A percentile compares a stretch with the other conserved stretches of the same genome.
Evolutionary conservation across 352 stramenopile species (phyloP).

Genomic region (Phytophthora hybrid): DNA sequence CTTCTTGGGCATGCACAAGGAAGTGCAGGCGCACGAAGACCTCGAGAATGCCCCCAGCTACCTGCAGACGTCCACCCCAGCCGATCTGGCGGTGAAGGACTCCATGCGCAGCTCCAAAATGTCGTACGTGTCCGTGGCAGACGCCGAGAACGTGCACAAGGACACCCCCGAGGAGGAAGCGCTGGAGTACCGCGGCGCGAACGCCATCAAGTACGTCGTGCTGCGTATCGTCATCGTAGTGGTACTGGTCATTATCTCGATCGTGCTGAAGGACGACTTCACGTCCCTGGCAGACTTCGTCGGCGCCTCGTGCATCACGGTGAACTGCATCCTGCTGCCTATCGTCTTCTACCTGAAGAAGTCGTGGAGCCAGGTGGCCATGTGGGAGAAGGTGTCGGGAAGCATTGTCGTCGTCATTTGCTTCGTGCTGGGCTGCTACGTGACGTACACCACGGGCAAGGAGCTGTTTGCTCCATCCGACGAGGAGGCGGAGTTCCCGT

Average conservation of each 20-base stretch:
- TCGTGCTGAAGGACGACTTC: conserved; percentile 48
- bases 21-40: neutral
- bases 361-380: conserved; percentile 24
- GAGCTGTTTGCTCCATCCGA: conserved; percentile 20
- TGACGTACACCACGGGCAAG: conserved; percentile 42
- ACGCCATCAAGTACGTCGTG: conserved; percentile 40
- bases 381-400: conserved; percentile 23
- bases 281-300: conserved; percentile 45
- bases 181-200: conserved; percentile 36
- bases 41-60: conserved; percentile 23
- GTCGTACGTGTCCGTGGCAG: conserved; percentile 16
- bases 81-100: conserved; percentile 9
- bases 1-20: conserved; percentile 60
- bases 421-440: conserved; percentile 41
- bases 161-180: neutral
- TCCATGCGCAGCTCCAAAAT: conserved; percentile 12
- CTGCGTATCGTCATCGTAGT: conserved; percentile 42
- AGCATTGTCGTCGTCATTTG: conserved; percentile 26
- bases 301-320: conserved; percentile 44
- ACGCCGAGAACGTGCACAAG: conserved; percentile 27
- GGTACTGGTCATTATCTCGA: conserved; percentile 37
- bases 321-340: conserved; percentile 42
- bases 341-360: conserved; percentile 31
- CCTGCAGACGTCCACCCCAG: conserved; percentile 7
- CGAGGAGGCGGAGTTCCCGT: conserved; percentile 10